Conservation (phyloP, 352 stramenopile genomes). For the Pythium grandisporangium region DNA sequence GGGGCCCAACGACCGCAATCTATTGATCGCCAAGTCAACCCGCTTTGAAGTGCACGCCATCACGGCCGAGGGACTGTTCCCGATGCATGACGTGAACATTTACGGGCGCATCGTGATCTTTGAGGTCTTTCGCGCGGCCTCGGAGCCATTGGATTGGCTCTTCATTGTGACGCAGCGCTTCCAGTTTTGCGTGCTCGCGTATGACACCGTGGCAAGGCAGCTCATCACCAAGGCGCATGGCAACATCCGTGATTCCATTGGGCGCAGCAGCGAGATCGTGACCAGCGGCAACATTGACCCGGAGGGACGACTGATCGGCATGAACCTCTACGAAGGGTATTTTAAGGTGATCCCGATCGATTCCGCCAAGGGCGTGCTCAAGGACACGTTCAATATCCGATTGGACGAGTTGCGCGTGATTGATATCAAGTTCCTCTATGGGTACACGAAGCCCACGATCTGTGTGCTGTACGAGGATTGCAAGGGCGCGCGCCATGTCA, state of each 20-base stretch:
- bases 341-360: slow-evolving; percentile 89
- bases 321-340: slow-evolving; percentile 90
- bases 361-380: slow-evolving; percentile 57
- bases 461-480: slow-evolving; percentile 91
- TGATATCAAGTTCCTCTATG: slow-evolving; percentile 91
- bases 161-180: slow-evolving; percentile 87
- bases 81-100: slow-evolving; percentile 78
- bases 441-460: slow-evolving; percentile 83
- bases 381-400: slow-evolving; percentile 89
- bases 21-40: slow-evolving; percentile 85
- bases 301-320: slow-evolving; percentile 77
- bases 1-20: slow-evolving; percentile 76
- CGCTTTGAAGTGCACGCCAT: slow-evolving; percentile 86
- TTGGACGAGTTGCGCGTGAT: slow-evolving; percentile 90
- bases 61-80: slow-evolving; percentile 77
- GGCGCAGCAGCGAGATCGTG: slow-evolving; percentile 82
- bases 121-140: slow-evolving; percentile 68
- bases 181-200: slow-evolving; percentile 86
- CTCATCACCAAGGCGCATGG: slow-evolving; percentile 83
- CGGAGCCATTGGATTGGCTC: slow-evolving; percentile 76
- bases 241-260: slow-evolving; percentile 80
- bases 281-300: slow-evolving; percentile 86
- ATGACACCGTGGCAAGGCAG: slow-evolving; percentile 53
- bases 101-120: slow-evolving; percentile 87
- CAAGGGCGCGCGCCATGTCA: slow-evolving; percentile 83